Base-by-base conservation (phyloP, 495 filamentous ascomycete species). In the Immersiella caudata region DNA sequence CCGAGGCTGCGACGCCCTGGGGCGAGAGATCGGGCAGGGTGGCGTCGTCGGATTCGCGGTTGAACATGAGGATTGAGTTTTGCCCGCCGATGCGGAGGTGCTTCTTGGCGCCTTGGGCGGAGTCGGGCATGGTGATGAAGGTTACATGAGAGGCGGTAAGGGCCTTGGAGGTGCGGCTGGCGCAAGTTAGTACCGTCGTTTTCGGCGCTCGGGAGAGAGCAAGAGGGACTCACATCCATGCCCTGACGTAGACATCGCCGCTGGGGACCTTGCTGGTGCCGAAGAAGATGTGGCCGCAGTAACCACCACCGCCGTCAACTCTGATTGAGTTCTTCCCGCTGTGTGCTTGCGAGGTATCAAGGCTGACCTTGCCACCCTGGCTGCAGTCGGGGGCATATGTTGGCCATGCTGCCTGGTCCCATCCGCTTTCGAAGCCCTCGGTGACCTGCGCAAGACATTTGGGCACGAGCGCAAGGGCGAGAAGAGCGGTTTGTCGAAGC, bases 101-200 rank as follows among this genome's bases (percentile, higher is more conserved):
- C 77, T 87, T 85, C 25, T 83, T 81, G 55, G 67, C 70, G 67
- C 79, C 84, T 65, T 84, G 84, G 50, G 82, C 76, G 6, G 80
- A 79, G 76, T 87, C 85, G 14, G 84, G 81, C 85, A 87, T 87
- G 21, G 83, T 85, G 74, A 87, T 87, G 78, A 87, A 86, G 72
- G 81, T 80, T 67, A 87, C 84, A 75, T 87, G 85, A 26, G 78
- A 78, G 75, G 76, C 76, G 40, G 82, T 85, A 18, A 86, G 73
- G 64, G 85, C 82, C 66, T 79, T 84, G 55, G 76, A 75, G n/a
- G 83, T 80, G 80, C 83, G 83, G 62, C 83, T 86, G 66, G 1
- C 71, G 66, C 58, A 60, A 55, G 59, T 63, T 55, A 71, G 33
- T 11, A 12, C 78, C 75, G 71, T n/a, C n/a, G n/a, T n/a, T n/a